Base-by-base conservation (phyloP, 1,139 yeast species). In the Martiniozyma asiatica region DNA sequence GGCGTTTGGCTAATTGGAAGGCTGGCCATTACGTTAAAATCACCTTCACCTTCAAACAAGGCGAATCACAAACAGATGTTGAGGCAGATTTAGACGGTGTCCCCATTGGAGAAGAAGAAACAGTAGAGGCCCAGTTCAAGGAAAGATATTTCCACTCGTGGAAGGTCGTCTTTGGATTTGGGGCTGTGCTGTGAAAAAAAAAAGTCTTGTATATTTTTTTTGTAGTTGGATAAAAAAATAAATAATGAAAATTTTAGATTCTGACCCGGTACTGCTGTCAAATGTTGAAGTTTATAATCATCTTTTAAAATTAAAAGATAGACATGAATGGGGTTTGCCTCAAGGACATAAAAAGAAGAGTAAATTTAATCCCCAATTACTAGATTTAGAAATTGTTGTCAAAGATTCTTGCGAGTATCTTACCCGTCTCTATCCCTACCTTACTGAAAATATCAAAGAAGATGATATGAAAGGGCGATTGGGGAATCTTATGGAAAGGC, bases 41-140 rank as follows among this genome's bases (percentile, higher is more conserved):
- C 44, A 66, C 63, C 24, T 66, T 87, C 43, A 64, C 59, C 25
- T 68, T 92, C 39, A 70, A 69, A 33, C 84, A 82, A 51, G 92
- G 92, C 15, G 65, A 72, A 12, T 71, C 79, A 26, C 97, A 87
- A 47, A 89, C 98, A 11, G 72, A 67, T 35, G 63, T 87, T 61
- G 71, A 76, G 36, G 89, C 85, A 22, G 63, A 67, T 35, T 82
- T 89, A 71, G 62, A 72, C 14, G 96, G 96, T n/a, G 77, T 89
- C 30, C 98, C 98, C 14, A 65, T 89, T 27, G 98, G 97, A n/a
- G 92, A 92, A 51, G 97, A 89, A 54, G 98, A 89, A 35, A 65
- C 79, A 35, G 95, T 82, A 25, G 71, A 74, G 48, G 69, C 64
- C 26, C 89, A 89, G 56, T 89, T 92, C 50, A 85, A 84, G 44